Conservation (phyloP, 495 filamentous ascomycete genomes). For the Tuber borchii region DNA sequence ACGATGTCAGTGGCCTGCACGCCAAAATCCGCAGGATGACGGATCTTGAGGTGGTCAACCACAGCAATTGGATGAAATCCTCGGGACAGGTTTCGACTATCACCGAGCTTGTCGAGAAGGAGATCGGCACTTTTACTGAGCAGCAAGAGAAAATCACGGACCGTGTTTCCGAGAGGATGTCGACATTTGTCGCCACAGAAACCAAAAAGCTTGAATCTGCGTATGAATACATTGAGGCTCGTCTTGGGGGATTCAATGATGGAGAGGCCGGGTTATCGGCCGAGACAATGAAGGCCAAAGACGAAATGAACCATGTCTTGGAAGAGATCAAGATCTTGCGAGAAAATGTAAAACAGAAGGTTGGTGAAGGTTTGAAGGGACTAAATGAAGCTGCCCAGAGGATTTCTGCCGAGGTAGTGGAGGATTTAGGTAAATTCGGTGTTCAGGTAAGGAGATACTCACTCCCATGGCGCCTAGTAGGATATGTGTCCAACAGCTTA, state of each 20-base stretch:
- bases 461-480: neutral
- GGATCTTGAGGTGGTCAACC: constrained; percentile 71
- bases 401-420: constrained; percentile 85
- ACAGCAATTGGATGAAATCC: constrained; percentile 70
- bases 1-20: constrained; percentile 71
- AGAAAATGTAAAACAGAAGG: constrained; percentile 75
- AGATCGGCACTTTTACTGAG: constrained; percentile 59
- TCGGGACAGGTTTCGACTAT: constrained; percentile 64
- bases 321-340: constrained; percentile 85
- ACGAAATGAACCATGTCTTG: constrained; percentile 83
- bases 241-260: constrained; percentile 57
- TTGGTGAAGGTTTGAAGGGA: constrained; percentile 77
- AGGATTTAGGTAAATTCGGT: constrained; percentile 75
- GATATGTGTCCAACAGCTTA: constrained; percentile 6
- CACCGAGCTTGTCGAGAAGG: constrained; percentile 66
- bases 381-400: constrained; percentile 77
- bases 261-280: constrained; percentile 60
- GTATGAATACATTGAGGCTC: constrained; percentile 61
- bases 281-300: constrained; percentile 63
- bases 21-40: constrained; percentile 76
- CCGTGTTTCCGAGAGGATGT: constrained; percentile 61
- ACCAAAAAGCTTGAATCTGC: constrained; percentile 59
- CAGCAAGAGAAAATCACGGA: constrained; percentile 65
- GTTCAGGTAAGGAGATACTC: constrained; percentile 50
- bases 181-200: constrained; percentile 64